phyloP scores from a whole-genome alignment of 139 green algal genomes.

The Chlamydomonas sp. region DNA sequence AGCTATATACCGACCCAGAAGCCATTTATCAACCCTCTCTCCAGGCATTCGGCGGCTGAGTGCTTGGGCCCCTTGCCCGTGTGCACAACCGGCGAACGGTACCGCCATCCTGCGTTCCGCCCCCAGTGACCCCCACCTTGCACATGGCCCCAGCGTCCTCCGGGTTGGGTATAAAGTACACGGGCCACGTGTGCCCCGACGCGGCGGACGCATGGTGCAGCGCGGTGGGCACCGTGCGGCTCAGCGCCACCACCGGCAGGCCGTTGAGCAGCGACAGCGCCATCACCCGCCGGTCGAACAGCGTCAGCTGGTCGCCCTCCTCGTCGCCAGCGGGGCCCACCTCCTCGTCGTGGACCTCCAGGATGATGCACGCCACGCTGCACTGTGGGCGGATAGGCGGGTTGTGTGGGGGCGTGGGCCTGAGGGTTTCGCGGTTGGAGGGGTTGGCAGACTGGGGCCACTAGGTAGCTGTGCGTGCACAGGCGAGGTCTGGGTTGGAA shows the following conservation, averaged over 20 bases:
- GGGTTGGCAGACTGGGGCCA: too few species aligned
- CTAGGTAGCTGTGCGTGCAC: too few species aligned
- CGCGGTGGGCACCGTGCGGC: not conserved
- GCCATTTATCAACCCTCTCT: too few species aligned
- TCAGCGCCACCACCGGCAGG: not conserved
- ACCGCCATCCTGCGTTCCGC: not conserved
- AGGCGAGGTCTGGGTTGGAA: too few species aligned
- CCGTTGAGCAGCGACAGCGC: slow-evolving; percentile 23
- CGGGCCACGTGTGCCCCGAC: slow-evolving; percentile 23
- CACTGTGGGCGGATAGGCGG: too few species aligned
- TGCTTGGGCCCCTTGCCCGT: too few species aligned
- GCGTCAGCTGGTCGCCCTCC: slow-evolving; percentile 1
- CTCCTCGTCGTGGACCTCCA: slow-evolving; percentile 13
- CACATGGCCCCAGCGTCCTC: not conserved
- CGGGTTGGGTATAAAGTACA: slow-evolving; percentile 25
- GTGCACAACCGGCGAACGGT: not conserved
- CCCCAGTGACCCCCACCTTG: not conserved
- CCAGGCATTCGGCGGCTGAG: too few species aligned
- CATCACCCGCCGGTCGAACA: slow-evolving; percentile 18
- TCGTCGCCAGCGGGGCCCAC: not conserved
- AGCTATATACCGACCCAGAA: too few species aligned
- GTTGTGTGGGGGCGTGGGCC: too few species aligned
- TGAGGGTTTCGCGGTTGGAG: too few species aligned
- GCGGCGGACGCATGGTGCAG: not conserved
- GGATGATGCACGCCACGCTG: not conserved